These are phyloP conservation scores for Parastagonospora avenae DNA, from an alignment of 2,329 filamentous ascomycete species.

Conservation along the genomic window DNA sequence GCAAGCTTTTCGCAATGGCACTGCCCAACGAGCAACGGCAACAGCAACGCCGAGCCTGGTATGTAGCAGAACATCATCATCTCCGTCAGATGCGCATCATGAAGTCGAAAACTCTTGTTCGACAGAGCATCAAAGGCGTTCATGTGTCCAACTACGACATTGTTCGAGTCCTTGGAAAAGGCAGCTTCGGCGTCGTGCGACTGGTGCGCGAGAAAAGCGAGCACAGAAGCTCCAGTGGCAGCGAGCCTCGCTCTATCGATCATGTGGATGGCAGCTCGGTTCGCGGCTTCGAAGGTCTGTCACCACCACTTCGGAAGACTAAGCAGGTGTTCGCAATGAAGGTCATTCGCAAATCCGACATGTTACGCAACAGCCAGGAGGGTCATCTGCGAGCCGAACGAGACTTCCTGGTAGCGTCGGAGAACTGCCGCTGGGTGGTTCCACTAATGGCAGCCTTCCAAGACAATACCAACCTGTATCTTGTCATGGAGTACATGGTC, in stretches of 20 bases:
- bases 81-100: conserved; percentile 74
- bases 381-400: conserved; percentile 89
- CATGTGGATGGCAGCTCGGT: conserved; percentile 13
- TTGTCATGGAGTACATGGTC: conserved; percentile 98
- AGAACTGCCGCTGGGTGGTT: conserved; percentile 89
- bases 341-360: conserved; percentile 90
- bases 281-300: not conserved
- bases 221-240: conserved; percentile 15
- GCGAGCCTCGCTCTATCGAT: conserved; percentile 13
- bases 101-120: conserved; percentile 63
- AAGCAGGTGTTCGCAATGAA: conserved; percentile 90
- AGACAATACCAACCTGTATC: conserved; percentile 80
- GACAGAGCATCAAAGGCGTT: conserved; percentile 56
- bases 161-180: conserved; percentile 83
- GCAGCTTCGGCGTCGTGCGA: conserved; percentile 91
- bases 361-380: conserved; percentile 90
- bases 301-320: conserved; percentile 8
- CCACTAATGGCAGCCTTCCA: conserved; percentile 89
- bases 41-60: conserved; percentile 64
- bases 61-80: conserved; percentile 71
- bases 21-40: conserved; percentile 61
- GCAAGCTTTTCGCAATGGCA: conserved; percentile 64
- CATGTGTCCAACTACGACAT: conserved; percentile 74
- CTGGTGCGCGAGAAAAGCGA: conserved; percentile 72
- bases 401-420: conserved; percentile 87